A percentile compares a stretch with the other conserved stretches of the same genome.
These are phyloP conservation scores for Yamadazyma songkhlaensis DNA, from an alignment of 1,139 yeast genomes.

Conservation along the genomic window DNA sequence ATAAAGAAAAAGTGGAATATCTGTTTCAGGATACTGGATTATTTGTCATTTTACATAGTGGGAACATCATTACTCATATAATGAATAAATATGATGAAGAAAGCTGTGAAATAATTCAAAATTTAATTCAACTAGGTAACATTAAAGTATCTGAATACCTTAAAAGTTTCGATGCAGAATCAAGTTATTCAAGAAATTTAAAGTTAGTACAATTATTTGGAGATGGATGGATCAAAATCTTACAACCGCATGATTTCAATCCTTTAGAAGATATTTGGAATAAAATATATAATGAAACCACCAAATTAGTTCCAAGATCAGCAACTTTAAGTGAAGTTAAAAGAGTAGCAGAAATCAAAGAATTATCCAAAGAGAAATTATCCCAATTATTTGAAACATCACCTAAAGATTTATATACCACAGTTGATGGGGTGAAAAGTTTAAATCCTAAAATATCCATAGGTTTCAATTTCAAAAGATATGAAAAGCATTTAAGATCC, in stretches of 20 bases:
- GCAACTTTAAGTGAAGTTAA: conserved; percentile 59
- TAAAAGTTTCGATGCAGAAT: conserved; percentile 28
- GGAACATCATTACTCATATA: conserved; percentile 64
- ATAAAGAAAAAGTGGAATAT: conserved; percentile 49
- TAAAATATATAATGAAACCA: conserved; percentile 49
- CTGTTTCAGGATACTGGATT: conserved; percentile 64
- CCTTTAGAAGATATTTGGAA: conserved; percentile 59
- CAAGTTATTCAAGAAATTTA: conserved; percentile 26
- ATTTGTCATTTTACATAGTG: conserved; percentile 65
- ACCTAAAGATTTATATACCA: conserved; percentile 28
- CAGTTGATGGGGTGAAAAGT: conserved; percentile 33
- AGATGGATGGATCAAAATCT: conserved; percentile 53
- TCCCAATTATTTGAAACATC: conserved; percentile 31
- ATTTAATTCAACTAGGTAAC: conserved; percentile 62
- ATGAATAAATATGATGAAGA: conserved; percentile 39
- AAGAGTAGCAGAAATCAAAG: conserved; percentile 63
- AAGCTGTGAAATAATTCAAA: conserved; percentile 71
- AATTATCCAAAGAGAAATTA: conserved; percentile 49
- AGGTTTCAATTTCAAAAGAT: conserved; percentile 64
- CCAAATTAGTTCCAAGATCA: conserved; percentile 48
- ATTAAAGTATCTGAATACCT: conserved; percentile 61
- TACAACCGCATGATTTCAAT: conserved; percentile 39
- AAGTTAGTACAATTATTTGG: conserved; percentile 45
- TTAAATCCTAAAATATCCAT: conserved; percentile 53
- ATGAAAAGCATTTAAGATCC: conserved; percentile 64